Conservation (phyloP, 805 yeast genomes). For the Ogataea naganishii region DNA sequence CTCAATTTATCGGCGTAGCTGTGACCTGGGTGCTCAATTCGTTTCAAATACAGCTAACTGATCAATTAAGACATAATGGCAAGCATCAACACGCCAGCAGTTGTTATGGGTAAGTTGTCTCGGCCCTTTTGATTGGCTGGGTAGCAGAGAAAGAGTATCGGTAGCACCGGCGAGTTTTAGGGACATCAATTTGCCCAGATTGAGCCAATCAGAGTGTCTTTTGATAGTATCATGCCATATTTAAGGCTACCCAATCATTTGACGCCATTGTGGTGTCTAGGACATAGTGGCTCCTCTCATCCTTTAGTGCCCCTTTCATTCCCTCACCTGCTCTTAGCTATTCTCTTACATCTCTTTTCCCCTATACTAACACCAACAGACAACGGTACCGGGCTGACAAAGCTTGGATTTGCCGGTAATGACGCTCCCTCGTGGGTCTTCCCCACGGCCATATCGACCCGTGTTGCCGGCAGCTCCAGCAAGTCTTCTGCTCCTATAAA, state of each 20-base stretch:
- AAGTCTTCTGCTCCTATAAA: slow-evolving; percentile 36
- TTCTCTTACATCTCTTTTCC: slow-evolving; percentile 1
- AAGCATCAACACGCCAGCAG: slow-evolving; percentile 75
- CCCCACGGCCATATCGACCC: slow-evolving; percentile 93
- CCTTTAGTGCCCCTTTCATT: slow-evolving; percentile 1
- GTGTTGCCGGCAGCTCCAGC: slow-evolving; percentile 33
- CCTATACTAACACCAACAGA: slow-evolving; percentile 10
- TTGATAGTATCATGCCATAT: neutral
- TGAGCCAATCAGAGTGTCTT: neutral
- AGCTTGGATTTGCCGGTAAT: slow-evolving; percentile 96
- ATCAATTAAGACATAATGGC: no score
- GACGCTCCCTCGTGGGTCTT: slow-evolving; percentile 96
- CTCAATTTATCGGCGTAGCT: no score
- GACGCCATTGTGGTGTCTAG: neutral
- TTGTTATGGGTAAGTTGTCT: slow-evolving; percentile 74
- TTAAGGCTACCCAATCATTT: no score
- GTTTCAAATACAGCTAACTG: no score
- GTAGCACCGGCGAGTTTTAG: slow-evolving; percentile 20
- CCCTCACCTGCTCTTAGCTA: slow-evolving; percentile 3
- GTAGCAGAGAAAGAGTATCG: no score
- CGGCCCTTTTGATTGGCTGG: neutral
- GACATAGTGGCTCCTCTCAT: slow-evolving; percentile 7
- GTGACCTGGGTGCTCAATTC: no score
- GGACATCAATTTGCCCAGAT: neutral
- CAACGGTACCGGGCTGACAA: slow-evolving; percentile 97